A percentile compares a stretch with the other conserved stretches of the same genome.
Evolutionary conservation across 116 monocot species (phyloP).

Genomic region (Papilionanthe hybrid): DNA sequence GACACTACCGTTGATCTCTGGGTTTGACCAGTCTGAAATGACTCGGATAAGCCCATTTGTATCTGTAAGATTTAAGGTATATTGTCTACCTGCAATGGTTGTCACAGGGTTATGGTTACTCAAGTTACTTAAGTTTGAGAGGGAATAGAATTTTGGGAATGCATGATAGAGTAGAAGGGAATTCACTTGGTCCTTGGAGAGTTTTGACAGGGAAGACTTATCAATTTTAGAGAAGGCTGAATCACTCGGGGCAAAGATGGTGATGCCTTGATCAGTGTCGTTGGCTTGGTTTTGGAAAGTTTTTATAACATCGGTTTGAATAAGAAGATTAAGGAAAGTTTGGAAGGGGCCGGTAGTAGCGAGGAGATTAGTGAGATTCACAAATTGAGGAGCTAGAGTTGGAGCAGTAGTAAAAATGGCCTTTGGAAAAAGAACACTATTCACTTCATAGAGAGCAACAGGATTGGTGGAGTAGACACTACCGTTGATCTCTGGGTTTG

Average conservation of each 20-base stretch:
- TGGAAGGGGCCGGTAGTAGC: slow-evolving; percentile 69
- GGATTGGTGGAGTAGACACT: slow-evolving; percentile 67
- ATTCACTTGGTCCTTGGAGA: slow-evolving; percentile 72
- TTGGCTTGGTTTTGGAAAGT: slow-evolving; percentile 92
- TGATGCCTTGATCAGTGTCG: slow-evolving; percentile 70
- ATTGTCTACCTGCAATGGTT: slow-evolving; percentile 72
- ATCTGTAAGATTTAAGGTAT: slow-evolving; percentile 61
- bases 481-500: slow-evolving; percentile 67
- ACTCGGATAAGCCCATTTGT: slow-evolving; percentile 46
- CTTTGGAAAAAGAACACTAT: slow-evolving; percentile 59
- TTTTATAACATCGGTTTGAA: slow-evolving; percentile 55
- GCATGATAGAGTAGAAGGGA: slow-evolving; percentile 78
- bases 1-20: slow-evolving; percentile 77
- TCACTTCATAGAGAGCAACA: slow-evolving; percentile 67
- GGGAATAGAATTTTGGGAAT: slow-evolving; percentile 75
- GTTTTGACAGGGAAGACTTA: slow-evolving; percentile 59
- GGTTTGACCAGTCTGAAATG: slow-evolving; percentile 64
- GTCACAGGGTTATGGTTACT: slow-evolving; percentile 41
- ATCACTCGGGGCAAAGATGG: slow-evolving; percentile 85
- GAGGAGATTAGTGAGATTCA: slow-evolving; percentile 71
- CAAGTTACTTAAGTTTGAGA: slow-evolving; percentile 74
- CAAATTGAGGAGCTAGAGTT: slow-evolving; percentile 29
- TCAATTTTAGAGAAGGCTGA: slow-evolving; percentile 63
- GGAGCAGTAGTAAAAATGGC: slow-evolving; percentile 61
- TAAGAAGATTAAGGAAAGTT: slow-evolving; percentile 71